phyloP scores from a whole-genome alignment of 73 alveolate genomes.

The Tetrahymena elliotti region DNA sequence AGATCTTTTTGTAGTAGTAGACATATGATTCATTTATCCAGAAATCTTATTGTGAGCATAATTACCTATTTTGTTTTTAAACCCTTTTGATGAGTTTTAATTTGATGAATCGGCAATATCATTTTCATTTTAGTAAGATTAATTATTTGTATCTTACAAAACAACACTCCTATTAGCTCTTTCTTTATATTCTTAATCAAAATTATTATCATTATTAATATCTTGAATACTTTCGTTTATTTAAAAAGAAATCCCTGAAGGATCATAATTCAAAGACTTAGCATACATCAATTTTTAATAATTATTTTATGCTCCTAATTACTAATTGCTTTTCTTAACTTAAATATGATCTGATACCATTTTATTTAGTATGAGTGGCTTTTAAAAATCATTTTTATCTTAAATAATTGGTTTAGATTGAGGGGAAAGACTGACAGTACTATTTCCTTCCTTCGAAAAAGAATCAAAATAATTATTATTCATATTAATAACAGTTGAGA shows the following conservation, averaged over 20 bases:
- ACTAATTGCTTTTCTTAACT: not conserved
- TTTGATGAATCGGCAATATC: not conserved
- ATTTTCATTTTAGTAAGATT: not conserved
- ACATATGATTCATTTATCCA: not conserved
- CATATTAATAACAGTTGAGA: not conserved
- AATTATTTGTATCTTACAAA: not conserved
- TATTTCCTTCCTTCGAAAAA: not conserved
- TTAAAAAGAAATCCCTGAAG: not conserved
- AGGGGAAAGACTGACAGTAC: not conserved
- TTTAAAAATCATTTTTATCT: not conserved
- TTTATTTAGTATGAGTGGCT: not conserved
- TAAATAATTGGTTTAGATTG: not conserved
- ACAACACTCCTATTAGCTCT: not conserved
- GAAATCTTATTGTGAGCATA: not conserved
- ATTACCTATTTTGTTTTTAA: not conserved
- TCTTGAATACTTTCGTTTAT: not conserved
- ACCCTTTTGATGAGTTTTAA: not conserved
- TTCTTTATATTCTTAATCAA: not conserved
- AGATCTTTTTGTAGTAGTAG: not conserved
- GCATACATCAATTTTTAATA: not conserved
- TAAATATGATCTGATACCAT: not conserved
- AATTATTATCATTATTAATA: not conserved
- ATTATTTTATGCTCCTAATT: not conserved
- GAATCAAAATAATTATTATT: not conserved
- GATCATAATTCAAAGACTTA: not conserved